Conservation (phyloP, 2,329 filamentous ascomycete species). For the Aspergillus fumigatus region DNA sequence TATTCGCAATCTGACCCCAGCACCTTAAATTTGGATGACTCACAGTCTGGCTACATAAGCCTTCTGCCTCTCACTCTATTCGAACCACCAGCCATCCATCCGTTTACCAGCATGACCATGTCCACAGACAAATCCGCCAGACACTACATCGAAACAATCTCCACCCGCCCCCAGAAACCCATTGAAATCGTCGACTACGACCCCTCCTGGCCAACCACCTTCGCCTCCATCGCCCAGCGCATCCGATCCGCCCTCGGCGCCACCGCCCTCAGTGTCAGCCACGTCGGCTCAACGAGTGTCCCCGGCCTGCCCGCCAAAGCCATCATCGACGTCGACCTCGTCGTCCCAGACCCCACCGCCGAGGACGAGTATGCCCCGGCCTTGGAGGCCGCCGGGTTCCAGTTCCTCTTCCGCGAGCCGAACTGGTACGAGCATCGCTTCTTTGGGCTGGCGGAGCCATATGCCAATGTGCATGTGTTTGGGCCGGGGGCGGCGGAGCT, state of each 20-base stretch:
- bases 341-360: slow-evolving; percentile 37
- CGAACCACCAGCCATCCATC: too few relatives aligned
- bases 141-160: background rate
- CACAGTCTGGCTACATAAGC: background rate
- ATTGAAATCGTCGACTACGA: slow-evolving; percentile 22
- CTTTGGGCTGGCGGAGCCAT: slow-evolving; percentile 36
- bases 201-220: slow-evolving; percentile 20
- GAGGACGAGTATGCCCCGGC: slow-evolving; percentile 42
- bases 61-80: too few relatives aligned
- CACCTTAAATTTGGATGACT: background rate
- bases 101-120: background rate
- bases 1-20: background rate
- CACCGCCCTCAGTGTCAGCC: slow-evolving; percentile 34
- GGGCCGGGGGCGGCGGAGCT: slow-evolving; percentile 41
- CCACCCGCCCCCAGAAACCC: slow-evolving; percentile 3
- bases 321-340: slow-evolving; percentile 51
- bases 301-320: slow-evolving; percentile 48
- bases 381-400: slow-evolving; percentile 44
- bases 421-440: slow-evolving; percentile 48
- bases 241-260: slow-evolving; percentile 17
- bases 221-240: slow-evolving; percentile 11
- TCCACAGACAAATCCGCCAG: background rate
- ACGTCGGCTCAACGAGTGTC: slow-evolving; percentile 51
- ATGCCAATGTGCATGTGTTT: slow-evolving; percentile 49
- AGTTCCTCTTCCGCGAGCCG: slow-evolving; percentile 45